These are phyloP conservation scores for Oemleria cerasiformis DNA, from an alignment of 306 rosid genomes.

Conservation along the genomic window DNA sequence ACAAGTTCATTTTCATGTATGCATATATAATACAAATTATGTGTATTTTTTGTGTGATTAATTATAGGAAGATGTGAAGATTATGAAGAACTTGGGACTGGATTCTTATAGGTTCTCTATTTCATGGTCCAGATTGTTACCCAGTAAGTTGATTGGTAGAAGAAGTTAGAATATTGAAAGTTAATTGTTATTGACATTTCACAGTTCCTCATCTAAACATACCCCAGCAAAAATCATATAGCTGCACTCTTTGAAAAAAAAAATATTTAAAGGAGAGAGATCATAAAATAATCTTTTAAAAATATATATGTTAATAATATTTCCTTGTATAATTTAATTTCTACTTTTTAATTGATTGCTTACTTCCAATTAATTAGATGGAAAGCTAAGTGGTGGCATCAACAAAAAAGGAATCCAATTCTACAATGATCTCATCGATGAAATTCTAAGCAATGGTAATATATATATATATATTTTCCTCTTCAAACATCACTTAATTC, in stretches of 20 bases:
- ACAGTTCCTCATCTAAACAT: too few relatives aligned
- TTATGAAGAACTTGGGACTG: constrained; percentile 36
- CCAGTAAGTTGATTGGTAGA: constrained; percentile 24
- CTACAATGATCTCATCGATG: constrained; percentile 37
- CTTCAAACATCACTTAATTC: neutral
- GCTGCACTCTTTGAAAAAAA: too few relatives aligned
- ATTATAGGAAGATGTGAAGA: constrained; percentile 43
- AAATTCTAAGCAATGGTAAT: constrained; percentile 25
- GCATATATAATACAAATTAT: neutral
- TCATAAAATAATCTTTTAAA: neutral
- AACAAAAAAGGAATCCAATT: constrained; percentile 37
- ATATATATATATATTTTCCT: too few relatives aligned
- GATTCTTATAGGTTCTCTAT: constrained; percentile 50
- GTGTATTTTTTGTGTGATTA: neutral
- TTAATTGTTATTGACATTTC: too few relatives aligned
- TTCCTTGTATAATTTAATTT: neutral
- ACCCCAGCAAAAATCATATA: too few relatives aligned
- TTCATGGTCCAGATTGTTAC: constrained; percentile 46
- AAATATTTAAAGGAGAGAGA: neutral
- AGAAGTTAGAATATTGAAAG: too few relatives aligned
- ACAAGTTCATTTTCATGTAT: neutral
- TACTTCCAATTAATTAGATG: constrained; percentile 15
- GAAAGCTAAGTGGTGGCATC: constrained; percentile 36
- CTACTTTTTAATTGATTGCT: neutral
- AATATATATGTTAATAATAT: neutral